A percentile compares a stretch with the other conserved stretches of the same genome.
phyloP scores from a whole-genome alignment of 106 monocot genomes.

The Narthecium ossifragum region DNA sequence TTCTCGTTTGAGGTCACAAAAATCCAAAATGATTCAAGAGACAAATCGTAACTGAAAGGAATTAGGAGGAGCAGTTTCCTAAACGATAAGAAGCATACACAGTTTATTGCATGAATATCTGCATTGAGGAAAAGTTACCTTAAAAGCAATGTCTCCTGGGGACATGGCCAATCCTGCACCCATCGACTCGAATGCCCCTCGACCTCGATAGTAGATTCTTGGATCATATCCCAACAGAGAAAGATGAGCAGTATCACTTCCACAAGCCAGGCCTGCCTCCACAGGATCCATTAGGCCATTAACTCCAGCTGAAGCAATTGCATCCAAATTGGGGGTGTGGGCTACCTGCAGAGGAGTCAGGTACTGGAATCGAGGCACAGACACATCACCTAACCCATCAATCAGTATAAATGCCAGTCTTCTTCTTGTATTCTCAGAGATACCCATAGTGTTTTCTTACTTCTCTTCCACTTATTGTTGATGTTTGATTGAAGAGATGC shows the following conservation, averaged over 20 bases:
- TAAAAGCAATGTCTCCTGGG: slow-evolving; percentile 96
- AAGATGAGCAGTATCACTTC: slow-evolving; percentile 94
- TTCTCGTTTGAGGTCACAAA: too few species aligned
- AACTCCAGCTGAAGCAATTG: slow-evolving; percentile 78
- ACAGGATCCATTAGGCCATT: slow-evolving; percentile 96
- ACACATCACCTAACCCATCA: slow-evolving; percentile 91
- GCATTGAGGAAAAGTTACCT: slow-evolving; percentile 34
- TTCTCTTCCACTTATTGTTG: too few species aligned
- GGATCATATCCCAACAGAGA: slow-evolving; percentile 94
- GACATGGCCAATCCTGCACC: slow-evolving; percentile 96
- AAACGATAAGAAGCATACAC: too few species aligned
- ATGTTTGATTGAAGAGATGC: too few species aligned
- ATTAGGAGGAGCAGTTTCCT: too few species aligned
- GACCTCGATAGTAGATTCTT: slow-evolving; percentile 77
- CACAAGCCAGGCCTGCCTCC: slow-evolving; percentile 87
- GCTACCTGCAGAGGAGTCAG: slow-evolving; percentile 74
- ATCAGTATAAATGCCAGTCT: slow-evolving; percentile 81
- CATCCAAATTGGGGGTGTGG: slow-evolving; percentile 64
- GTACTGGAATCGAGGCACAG: slow-evolving; percentile 46
- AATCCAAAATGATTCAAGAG: too few species aligned
- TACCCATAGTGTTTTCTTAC: slow-evolving; percentile 22
- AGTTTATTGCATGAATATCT: too few species aligned
- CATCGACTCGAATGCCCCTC: slow-evolving; percentile 98
- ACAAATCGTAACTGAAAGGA: too few species aligned
- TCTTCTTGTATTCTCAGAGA: slow-evolving; percentile 28